These are phyloP conservation scores for Jamesozyma jinghongensis DNA, from an alignment of 805 yeast species.

Conservation along the genomic window DNA sequence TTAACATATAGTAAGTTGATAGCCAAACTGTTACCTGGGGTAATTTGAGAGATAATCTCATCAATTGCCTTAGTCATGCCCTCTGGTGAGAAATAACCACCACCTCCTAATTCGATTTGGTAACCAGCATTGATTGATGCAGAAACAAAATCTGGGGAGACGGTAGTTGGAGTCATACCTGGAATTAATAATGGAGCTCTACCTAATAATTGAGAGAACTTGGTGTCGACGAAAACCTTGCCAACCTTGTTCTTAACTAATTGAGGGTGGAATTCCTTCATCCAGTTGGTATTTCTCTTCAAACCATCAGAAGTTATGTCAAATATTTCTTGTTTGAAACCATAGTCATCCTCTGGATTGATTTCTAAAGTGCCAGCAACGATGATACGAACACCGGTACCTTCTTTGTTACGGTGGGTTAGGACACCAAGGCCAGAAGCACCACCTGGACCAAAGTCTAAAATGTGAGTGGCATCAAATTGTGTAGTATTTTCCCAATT, in stretches of 20 bases:
- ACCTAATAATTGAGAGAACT: slow-evolving; percentile 83
- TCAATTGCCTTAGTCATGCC: slow-evolving; percentile 69
- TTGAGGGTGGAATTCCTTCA: slow-evolving; percentile 76
- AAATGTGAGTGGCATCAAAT: slow-evolving; percentile 74
- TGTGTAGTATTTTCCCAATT: slow-evolving; percentile 89
- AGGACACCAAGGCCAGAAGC: slow-evolving; percentile 91
- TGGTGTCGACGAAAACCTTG: slow-evolving; percentile 82
- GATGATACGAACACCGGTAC: slow-evolving; percentile 92
- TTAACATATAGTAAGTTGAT: slow-evolving; percentile 90
- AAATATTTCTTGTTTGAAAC: slow-evolving; percentile 92
- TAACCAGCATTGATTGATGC: slow-evolving; percentile 94
- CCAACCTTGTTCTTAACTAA: slow-evolving; percentile 67
- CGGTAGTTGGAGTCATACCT: slow-evolving; percentile 99
- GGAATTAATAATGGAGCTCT: slow-evolving; percentile 96
- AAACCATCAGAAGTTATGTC: slow-evolving; percentile 56
- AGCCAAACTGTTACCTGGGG: slow-evolving; percentile 86
- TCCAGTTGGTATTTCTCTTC: slow-evolving; percentile 86
- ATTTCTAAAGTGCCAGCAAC: slow-evolving; percentile 85
- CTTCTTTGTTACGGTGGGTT: slow-evolving; percentile 96
- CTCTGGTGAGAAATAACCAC: slow-evolving; percentile 82
- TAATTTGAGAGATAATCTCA: slow-evolving; percentile 55
- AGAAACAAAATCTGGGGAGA: slow-evolving; percentile 86
- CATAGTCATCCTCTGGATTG: slow-evolving; percentile 71
- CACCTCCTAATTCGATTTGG: slow-evolving; percentile 97
- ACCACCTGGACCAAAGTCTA: slow-evolving; percentile 99